Evolutionary conservation across 1,284 basidiomycete species (phyloP).

Genomic region (Omphalotus olearius): DNA sequence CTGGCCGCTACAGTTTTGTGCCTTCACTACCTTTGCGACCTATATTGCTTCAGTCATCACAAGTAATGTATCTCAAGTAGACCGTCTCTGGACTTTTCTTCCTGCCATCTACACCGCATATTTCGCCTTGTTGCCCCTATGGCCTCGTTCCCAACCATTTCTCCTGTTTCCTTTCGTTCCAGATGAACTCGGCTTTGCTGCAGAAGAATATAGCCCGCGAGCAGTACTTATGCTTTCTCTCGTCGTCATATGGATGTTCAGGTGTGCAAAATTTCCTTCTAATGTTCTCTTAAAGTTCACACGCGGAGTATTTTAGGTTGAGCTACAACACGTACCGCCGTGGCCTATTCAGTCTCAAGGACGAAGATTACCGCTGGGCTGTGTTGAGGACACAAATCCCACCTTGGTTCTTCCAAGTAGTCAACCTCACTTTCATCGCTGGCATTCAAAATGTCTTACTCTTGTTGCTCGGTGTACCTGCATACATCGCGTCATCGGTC

Average conservation of each 20-base stretch:
- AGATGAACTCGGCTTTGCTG: conserved; percentile 35
- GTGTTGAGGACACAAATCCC: conserved; percentile 69
- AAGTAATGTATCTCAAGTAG: conserved; percentile 84
- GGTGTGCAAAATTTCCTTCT: conserved; percentile 28
- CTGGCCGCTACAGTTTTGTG: conserved; percentile 64
- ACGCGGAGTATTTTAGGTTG: conserved; percentile 39
- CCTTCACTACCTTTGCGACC: conserved; percentile 39
- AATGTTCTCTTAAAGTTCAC: not conserved
- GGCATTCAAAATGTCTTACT: conserved; percentile 79
- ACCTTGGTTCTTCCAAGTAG: conserved; percentile 68
- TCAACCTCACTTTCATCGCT: conserved; percentile 82
- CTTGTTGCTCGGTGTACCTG: conserved; percentile 64
- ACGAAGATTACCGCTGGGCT: conserved; percentile 93
- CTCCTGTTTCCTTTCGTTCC: conserved; percentile 56
- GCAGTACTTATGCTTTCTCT: conserved; percentile 68
- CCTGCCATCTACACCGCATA: conserved; percentile 78
- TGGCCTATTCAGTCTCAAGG: conserved; percentile 74
- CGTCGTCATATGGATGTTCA: conserved; percentile 68
- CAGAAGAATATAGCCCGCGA: conserved; percentile 55
- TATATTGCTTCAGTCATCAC: conserved; percentile 64
- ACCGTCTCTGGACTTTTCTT: conserved; percentile 73
- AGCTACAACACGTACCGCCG: conserved; percentile 83
- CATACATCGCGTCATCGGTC: conserved; percentile 42
- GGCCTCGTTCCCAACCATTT: conserved; percentile 44
- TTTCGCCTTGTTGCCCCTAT: conserved; percentile 67